Conservation (phyloP, 176 grass and related monocot species). For the Oryza officinalis region DNA sequence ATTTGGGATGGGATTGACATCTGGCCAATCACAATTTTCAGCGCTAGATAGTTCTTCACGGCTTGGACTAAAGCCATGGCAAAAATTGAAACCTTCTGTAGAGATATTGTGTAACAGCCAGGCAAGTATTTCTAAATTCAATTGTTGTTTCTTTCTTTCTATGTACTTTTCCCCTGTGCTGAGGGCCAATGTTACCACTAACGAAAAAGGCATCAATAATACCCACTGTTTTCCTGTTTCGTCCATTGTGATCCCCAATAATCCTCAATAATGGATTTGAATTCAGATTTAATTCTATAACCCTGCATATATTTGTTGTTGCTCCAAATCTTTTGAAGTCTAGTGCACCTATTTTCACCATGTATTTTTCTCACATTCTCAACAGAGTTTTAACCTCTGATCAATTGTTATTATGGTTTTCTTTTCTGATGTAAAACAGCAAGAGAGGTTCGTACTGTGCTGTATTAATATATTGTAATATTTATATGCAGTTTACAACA, state of each 20-base stretch:
- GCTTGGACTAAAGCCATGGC: slow-evolving; percentile 68
- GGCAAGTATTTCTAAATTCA: slow-evolving; percentile 44
- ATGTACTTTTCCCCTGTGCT: not conserved
- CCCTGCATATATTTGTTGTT: not conserved
- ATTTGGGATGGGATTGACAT: slow-evolving; percentile 61
- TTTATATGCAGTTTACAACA: too few relatives aligned
- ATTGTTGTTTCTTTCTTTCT: slow-evolving; percentile 5
- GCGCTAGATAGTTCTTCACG: slow-evolving; percentile 65
- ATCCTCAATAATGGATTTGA: not conserved
- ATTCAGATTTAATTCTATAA: not conserved
- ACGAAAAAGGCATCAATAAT: not conserved
- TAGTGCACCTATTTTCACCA: not conserved
- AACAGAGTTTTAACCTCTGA: not conserved
- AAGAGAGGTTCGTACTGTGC: too few relatives aligned
- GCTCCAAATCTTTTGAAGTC: not conserved
- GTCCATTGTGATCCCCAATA: not conserved
- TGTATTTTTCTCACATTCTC: not conserved
- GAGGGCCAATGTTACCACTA: not conserved
- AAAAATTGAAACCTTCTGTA: slow-evolving; percentile 68
- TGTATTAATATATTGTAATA: too few relatives aligned
- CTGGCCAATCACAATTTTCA: slow-evolving; percentile 54
- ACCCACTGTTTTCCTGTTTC: not conserved
- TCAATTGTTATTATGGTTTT: not conserved
- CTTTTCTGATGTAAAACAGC: too few relatives aligned
- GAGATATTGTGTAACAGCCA: slow-evolving; percentile 97